Evolutionary conservation across 2,329 filamentous ascomycete genomes (phyloP).

Genomic region (Cadophora sp.): DNA sequence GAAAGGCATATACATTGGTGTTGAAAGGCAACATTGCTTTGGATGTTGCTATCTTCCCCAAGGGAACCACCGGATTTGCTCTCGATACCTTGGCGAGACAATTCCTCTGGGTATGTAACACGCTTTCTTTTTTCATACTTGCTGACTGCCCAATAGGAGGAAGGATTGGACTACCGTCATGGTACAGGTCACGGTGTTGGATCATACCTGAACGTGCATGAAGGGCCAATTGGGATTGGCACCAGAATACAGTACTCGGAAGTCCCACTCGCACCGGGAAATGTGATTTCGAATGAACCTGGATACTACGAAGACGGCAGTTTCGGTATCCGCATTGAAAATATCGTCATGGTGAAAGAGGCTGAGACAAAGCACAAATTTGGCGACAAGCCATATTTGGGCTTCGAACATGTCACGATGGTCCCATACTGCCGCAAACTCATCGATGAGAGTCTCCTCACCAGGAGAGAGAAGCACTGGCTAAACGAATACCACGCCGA

Average conservation of each 20-base stretch:
- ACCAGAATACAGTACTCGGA: conserved; percentile 91
- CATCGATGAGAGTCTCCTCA: conserved; percentile 78
- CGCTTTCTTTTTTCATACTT: neutral
- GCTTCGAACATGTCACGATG: conserved; percentile 98
- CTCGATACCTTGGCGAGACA: conserved; percentile 89
- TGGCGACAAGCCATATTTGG: conserved; percentile 91
- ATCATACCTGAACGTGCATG: conserved; percentile 95
- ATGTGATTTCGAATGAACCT: conserved; percentile 95
- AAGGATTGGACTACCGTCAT: conserved; percentile 93
- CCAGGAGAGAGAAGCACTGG: conserved; percentile 79
- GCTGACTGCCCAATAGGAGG: conserved; percentile 50
- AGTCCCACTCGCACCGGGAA: conserved; percentile 86
- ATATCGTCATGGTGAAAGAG: conserved; percentile 89
- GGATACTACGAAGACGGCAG: conserved; percentile 96
- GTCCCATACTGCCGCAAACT: conserved; percentile 91
- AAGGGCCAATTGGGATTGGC: conserved; percentile 95
- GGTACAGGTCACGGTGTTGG: conserved; percentile 96
- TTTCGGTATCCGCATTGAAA: conserved; percentile 96
- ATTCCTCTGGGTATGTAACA: conserved; percentile 76
- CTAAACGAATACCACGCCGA: conserved; percentile 85
- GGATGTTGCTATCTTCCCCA: conserved; percentile 87
- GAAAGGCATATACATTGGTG: conserved; percentile 90
- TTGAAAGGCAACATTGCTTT: conserved; percentile 93
- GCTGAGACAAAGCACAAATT: conserved; percentile 87
- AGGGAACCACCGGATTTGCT: conserved; percentile 92